phyloP scores from a whole-genome alignment of 495 filamentous ascomycete species.

The Penicillium fimorum region DNA sequence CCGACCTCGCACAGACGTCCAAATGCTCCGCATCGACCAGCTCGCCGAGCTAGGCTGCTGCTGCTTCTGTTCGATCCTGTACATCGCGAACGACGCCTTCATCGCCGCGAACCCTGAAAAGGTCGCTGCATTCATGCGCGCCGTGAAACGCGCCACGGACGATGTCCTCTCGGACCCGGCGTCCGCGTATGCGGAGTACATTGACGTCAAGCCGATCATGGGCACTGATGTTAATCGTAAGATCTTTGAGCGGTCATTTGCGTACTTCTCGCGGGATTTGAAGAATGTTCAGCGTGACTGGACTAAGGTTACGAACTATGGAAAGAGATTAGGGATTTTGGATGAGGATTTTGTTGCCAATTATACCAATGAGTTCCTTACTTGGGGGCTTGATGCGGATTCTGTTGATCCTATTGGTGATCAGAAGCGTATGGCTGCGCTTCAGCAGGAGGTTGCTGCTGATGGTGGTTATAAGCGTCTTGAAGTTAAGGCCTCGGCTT shows the following conservation, averaged over 20 bases:
- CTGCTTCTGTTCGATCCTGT: conserved; percentile 73
- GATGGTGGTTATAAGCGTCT: conserved; percentile 48
- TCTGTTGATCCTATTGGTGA: conserved; percentile 61
- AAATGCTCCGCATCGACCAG: conserved; percentile 73
- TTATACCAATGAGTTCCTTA: conserved; percentile 65
- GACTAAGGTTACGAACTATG: conserved; percentile 67
- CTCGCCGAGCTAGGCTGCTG: conserved; percentile 70
- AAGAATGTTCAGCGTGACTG: conserved; percentile 70
- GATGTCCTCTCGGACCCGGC: conserved; percentile 60
- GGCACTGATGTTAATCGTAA: conserved; percentile 62
- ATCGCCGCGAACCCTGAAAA: conserved; percentile 58
- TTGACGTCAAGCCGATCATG: conserved; percentile 68
- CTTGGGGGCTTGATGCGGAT: conserved; percentile 59
- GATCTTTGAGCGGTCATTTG: conserved; percentile 71
- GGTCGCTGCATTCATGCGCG: conserved; percentile 57
- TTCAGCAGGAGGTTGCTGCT: conserved; percentile 57
- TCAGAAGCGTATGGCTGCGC: conserved; percentile 62
- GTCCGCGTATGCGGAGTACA: conserved; percentile 59
- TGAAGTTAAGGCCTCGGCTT: conserved; percentile 35
- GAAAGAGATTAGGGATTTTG: conserved; percentile 62
- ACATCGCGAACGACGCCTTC: conserved; percentile 68
- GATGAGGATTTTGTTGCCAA: conserved; percentile 58
- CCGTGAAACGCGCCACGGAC: conserved; percentile 65
- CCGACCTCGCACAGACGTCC: conserved; percentile 60
- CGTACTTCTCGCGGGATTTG: conserved; percentile 67